Conservation (phyloP, 225 moss, liverwort and hornwort species). For the Lunularia cruciata region DNA sequence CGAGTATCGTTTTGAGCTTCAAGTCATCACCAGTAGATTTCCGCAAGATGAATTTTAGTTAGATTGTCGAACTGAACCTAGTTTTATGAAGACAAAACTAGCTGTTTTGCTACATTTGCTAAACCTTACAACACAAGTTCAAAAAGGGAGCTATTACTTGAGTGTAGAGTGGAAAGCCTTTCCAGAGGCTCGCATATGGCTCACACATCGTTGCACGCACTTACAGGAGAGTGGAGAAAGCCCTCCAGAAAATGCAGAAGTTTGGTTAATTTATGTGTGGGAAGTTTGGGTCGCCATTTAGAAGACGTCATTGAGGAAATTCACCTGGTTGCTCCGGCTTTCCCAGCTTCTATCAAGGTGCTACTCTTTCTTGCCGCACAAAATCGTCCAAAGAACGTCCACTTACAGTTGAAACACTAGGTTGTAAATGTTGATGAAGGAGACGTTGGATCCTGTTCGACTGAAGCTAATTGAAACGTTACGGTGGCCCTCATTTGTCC, state of each 20-base stretch:
- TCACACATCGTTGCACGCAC: not conserved
- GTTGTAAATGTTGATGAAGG: no score
- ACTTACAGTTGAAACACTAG: no score
- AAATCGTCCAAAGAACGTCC: no score
- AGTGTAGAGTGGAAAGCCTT: no score
- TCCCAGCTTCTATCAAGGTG: conserved; percentile 80
- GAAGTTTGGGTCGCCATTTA: conserved; percentile 72
- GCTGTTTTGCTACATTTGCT: not conserved
- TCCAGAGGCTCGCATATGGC: not conserved
- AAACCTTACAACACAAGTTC: no score
- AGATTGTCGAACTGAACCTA: not conserved
- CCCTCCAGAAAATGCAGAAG: conserved; percentile 49
- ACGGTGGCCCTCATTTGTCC: no score
- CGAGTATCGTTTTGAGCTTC: no score
- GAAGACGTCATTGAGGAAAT: conserved; percentile 84
- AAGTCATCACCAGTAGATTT: no score
- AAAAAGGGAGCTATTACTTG: no score
- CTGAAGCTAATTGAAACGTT: no score
- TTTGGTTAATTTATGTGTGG: conserved; percentile 81
- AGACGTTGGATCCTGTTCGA: no score
- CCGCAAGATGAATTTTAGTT: not conserved
- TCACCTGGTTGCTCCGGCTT: conserved; percentile 67
- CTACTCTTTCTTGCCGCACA: not conserved
- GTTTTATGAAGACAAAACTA: no score
- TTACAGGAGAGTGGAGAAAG: conserved; percentile 43